phyloP scores from a whole-genome alignment of 352 stramenopile genomes.

The Phytophthora quininea region DNA sequence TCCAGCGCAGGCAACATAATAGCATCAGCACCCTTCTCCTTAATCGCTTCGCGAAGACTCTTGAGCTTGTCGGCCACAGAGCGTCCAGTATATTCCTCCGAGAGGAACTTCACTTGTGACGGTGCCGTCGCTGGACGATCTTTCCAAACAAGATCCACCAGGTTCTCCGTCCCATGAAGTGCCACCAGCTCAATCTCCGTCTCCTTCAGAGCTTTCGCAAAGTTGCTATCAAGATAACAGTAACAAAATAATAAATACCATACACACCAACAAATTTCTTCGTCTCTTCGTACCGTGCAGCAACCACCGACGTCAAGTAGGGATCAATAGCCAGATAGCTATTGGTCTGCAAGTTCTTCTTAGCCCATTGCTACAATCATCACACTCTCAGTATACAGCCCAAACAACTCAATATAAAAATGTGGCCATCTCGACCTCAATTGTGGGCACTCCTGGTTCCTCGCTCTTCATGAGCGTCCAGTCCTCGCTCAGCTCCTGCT shows the following conservation, averaged over 20 bases:
- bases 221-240: conserved; percentile 41
- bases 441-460: conserved; percentile 90
- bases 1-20: conserved; percentile 96
- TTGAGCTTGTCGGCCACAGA: conserved; percentile 92
- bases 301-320: conserved; percentile 91
- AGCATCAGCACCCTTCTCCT: conserved; percentile 90
- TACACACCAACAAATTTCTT: background rate
- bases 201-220: conserved; percentile 72
- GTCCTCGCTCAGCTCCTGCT: conserved; percentile 90
- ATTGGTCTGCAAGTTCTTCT: conserved; percentile 61
- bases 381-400: background rate
- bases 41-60: conserved; percentile 80
- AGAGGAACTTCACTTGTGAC: conserved; percentile 91
- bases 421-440: conserved; percentile 60
- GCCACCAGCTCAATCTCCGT: conserved; percentile 75
- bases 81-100: conserved; percentile 93
- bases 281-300: conserved; percentile 53
- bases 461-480: conserved; percentile 97
- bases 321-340: conserved; percentile 95
- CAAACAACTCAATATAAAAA: background rate
- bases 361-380: conserved; percentile 62
- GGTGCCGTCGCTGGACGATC: conserved; percentile 69
- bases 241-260: background rate
- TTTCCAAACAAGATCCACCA: conserved; percentile 97
- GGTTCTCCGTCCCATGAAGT: conserved; percentile 86